Conservation (phyloP, 352 stramenopile genomes). For the Globisporangium alternatum region DNA sequence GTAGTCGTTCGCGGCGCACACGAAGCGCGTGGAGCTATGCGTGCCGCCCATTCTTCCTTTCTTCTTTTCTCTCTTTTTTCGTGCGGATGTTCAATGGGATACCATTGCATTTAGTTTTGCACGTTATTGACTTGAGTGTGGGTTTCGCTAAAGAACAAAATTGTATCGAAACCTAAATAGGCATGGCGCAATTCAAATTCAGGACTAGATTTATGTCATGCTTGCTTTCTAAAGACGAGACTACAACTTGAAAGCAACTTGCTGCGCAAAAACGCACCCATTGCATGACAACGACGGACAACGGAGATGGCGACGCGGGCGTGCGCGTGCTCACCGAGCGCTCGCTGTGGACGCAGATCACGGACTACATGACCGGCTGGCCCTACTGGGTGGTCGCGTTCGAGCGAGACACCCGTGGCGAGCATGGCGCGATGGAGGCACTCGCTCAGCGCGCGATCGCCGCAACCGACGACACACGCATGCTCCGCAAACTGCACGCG, state of each 20-base stretch:
- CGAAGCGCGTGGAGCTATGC: conserved; percentile 8
- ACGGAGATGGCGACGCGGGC: neutral
- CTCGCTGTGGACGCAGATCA: conserved; percentile 4
- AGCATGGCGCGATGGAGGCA: neutral
- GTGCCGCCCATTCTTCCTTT: conserved; percentile 2
- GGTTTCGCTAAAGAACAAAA: too few species aligned
- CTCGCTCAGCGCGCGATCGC: conserved; percentile 1
- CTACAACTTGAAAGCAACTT: too few species aligned
- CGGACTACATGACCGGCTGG: neutral
- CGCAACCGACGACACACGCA: neutral
- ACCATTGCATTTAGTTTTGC: too few species aligned
- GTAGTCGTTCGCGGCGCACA: conserved; percentile 69
- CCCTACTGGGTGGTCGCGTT: neutral
- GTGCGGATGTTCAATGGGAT: too few species aligned
- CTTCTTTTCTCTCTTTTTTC: neutral
- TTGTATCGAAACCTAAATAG: too few species aligned
- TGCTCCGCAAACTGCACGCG: conserved; percentile 3
- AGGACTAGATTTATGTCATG: too few species aligned
- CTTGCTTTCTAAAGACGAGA: too few species aligned
- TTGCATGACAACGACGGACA: neutral
- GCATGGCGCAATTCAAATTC: too few species aligned
- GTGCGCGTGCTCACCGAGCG: neutral
- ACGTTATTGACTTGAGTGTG: too few species aligned
- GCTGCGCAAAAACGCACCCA: neutral
- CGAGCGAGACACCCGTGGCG: neutral